Conservation (phyloP, 169 alveolate genomes). For the Cyclospora cayetanensis region DNA sequence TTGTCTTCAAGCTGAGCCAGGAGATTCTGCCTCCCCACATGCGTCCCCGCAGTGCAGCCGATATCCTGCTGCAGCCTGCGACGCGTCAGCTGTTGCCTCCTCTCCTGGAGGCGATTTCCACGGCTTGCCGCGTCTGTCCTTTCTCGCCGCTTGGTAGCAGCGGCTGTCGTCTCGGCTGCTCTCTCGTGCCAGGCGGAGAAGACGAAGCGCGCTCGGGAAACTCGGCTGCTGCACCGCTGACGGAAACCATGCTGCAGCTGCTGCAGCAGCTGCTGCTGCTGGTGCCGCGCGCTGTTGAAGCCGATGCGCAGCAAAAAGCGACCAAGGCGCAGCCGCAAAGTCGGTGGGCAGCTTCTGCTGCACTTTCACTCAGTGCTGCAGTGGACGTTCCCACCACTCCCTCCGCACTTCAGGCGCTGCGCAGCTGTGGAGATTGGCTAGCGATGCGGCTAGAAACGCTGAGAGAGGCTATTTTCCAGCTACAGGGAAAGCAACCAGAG, state of each 20-base stretch:
- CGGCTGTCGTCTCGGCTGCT: neutral
- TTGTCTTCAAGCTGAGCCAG: slow-evolving; percentile 30
- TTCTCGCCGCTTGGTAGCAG: neutral
- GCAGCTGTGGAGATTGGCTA: slow-evolving; percentile 62
- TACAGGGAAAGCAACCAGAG: neutral
- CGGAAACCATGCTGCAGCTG: slow-evolving; percentile 59
- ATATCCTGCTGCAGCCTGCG: slow-evolving; percentile 63
- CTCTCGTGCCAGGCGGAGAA: neutral
- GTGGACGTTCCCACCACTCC: slow-evolving; percentile 51
- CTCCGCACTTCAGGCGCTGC: slow-evolving; percentile 43
- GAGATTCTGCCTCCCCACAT: neutral
- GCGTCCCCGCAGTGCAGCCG: slow-evolving; percentile 57
- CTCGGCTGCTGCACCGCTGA: neutral
- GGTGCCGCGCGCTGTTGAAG: slow-evolving; percentile 53
- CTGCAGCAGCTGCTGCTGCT: slow-evolving; percentile 66
- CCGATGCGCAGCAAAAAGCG: slow-evolving; percentile 53
- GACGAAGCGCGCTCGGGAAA: neutral
- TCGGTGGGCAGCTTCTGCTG: slow-evolving; percentile 51
- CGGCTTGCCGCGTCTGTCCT: slow-evolving; percentile 60
- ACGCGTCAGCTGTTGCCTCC: slow-evolving; percentile 53
- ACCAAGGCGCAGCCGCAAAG: slow-evolving; percentile 26
- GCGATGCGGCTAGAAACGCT: slow-evolving; percentile 34
- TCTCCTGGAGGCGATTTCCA: slow-evolving; percentile 35
- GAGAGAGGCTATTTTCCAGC: slow-evolving; percentile 46
- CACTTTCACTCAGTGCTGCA: slow-evolving; percentile 58